A percentile compares a stretch with the other conserved stretches of the same genome.
Evolutionary conservation across 1,284 basidiomycete genomes (phyloP).

Genomic region (Cryptococcus hybrid): DNA sequence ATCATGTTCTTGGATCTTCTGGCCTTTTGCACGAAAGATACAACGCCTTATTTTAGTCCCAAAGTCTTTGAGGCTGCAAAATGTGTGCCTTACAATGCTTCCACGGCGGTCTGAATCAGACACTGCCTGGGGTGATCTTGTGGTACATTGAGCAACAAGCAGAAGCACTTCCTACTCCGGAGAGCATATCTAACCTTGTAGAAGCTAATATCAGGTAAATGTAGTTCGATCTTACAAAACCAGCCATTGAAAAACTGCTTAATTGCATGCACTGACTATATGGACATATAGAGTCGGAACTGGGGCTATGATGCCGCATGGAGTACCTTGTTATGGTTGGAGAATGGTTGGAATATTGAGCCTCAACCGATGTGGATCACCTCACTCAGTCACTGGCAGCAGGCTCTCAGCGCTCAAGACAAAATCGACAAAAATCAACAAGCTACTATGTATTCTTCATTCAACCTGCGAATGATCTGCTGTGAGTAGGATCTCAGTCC

Average conservation of each 20-base stretch:
- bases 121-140: slow-evolving; percentile 29
- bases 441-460: slow-evolving; percentile 27
- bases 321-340: slow-evolving; percentile 30
- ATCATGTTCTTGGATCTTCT: slow-evolving; percentile 28
- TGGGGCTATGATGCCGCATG: slow-evolving; percentile 36
- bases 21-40: slow-evolving; percentile 33
- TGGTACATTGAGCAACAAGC: slow-evolving; percentile 37
- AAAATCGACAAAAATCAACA: slow-evolving; percentile 18
- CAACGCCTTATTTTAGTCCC: slow-evolving; percentile 8
- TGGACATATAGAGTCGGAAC: neutral
- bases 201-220: slow-evolving; percentile 33
- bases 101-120: slow-evolving; percentile 28
- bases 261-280: neutral
- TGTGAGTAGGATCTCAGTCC: slow-evolving; percentile 16
- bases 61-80: slow-evolving; percentile 25
- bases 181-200: slow-evolving; percentile 27
- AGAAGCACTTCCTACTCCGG: slow-evolving; percentile 18
- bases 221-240: neutral
- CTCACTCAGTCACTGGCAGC: slow-evolving; percentile 36
- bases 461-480: slow-evolving; percentile 38
- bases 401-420: slow-evolving; percentile 29
- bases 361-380: slow-evolving; percentile 40
- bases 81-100: slow-evolving; percentile 24
- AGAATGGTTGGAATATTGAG: slow-evolving; percentile 27
- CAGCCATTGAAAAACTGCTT: neutral